Conservation (phyloP, 208 protist genomes). For the Crithidia sp. region DNA sequence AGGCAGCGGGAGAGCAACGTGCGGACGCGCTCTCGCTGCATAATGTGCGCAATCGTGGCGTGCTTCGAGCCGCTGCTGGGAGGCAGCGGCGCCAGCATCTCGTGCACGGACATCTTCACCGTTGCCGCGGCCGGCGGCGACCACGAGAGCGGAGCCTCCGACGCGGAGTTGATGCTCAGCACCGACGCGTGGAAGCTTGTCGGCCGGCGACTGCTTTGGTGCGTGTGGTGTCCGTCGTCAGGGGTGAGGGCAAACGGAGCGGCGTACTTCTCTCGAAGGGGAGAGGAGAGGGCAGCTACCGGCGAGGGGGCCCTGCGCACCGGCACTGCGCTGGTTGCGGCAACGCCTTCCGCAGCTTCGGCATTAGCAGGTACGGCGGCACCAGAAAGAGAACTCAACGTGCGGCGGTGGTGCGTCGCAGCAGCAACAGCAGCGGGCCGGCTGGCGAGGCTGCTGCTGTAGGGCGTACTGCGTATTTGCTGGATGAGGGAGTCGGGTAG, state of each 20-base stretch:
- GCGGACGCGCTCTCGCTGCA: constrained; percentile 19
- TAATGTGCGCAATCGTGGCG: constrained; percentile 1
- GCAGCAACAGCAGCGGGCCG: not conserved
- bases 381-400: not conserved
- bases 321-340: too few species aligned
- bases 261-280: too few species aligned
- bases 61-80: not conserved
- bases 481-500: not conserved
- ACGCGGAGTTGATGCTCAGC: constrained; percentile 4
- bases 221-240: not conserved
- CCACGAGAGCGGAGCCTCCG: not conserved
- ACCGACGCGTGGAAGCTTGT: not conserved
- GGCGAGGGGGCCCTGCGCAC: too few species aligned
- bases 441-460: not conserved
- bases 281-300: too few species aligned
- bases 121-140: not conserved
- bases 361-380: not conserved
- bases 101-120: not conserved
- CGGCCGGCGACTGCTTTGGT: not conserved
- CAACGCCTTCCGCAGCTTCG: not conserved
- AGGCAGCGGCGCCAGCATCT: not conserved
- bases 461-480: not conserved
- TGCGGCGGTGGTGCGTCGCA: constrained; percentile 1
- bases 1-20: constrained; percentile 1
- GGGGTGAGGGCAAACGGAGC: too few species aligned